Evolutionary conservation across 768 basidiomycete genomes (phyloP), one percentile per base, ranked within the genome.

Genomic region (Hemileccinum rubropunctum): DNA sequence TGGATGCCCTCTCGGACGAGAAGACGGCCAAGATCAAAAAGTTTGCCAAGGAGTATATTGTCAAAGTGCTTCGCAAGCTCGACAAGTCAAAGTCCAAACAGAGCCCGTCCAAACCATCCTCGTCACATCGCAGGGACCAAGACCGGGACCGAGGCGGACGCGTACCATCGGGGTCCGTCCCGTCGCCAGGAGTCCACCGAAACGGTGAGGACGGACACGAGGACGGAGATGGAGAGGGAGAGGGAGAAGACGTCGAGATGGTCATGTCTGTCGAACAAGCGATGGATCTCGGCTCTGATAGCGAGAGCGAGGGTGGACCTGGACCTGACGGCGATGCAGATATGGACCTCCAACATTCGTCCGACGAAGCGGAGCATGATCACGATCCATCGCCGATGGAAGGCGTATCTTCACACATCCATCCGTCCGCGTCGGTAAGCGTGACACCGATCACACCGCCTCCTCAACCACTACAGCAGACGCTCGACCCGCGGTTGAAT

Each of bases 1-100:
- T 95, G 13, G 88, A 92, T 3, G 35, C 78, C 2, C 77, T 98
- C 20, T 84, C 90, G 3, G 88, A 94, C 4, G 95, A 98, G 56
- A 98, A 98, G 65, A 72, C 79, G 18, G 61, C 65, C 39, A 98
- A 98, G 72, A 93, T 98, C 68, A 95, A 92, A 70, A 86, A 89
- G 62, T 98, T 94, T 63, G 76, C 87, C 30, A 93, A 95, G 68
- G 92, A 97, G 37, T 98, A 91, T 66, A 84, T 94, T 48, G 71
- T 78, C 48, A 97, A 95, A 70, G 71, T 95, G 10, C 67, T 90
- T 15, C 80, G 80, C 33, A 87, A 81, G 59, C 67, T 85, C 41
- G 82, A 84, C 30, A 86, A 67, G 50, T 60, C 65, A 27, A 62
- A 64, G 50, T 62, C 63, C 11, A 23, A 60, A 38, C 53, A 35